Evolutionary conservation across 2,329 filamentous ascomycete species (phyloP).

Genomic region (Trichoderma sp.): DNA sequence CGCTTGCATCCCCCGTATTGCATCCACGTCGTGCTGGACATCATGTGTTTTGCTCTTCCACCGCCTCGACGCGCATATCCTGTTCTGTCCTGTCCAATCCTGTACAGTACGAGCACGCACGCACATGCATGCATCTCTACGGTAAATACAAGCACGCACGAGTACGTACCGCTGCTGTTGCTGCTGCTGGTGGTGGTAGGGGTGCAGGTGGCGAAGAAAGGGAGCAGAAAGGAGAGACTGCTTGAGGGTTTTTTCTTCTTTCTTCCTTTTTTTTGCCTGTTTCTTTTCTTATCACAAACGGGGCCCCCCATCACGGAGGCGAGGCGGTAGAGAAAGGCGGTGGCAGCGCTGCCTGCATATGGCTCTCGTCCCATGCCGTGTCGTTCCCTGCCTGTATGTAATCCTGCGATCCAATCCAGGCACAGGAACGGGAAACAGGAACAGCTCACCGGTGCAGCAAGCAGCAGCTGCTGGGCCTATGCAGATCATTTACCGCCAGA

Average conservation of each 20-base stretch:
- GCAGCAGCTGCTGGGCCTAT: not conserved
- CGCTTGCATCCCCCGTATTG: not conserved
- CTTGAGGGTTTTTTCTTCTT: not conserved
- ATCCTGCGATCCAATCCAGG: not conserved
- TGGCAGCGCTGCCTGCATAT: conserved; percentile 1
- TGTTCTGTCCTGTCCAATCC: not conserved
- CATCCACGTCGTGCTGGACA: not conserved
- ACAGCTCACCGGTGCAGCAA: not conserved
- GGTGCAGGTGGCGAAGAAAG: not conserved
- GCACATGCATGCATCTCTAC: not conserved
- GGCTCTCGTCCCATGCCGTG: not conserved
- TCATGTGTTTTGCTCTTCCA: conserved; percentile 4
- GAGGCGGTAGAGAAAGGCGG: conserved; percentile 9
- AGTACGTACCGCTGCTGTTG: not conserved
- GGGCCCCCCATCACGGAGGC: not conserved
- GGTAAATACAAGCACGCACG: not conserved
- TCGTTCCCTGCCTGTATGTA: not conserved
- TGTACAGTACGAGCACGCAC: not conserved
- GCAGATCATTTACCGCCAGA: conserved; percentile 17
- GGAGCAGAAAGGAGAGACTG: not conserved
- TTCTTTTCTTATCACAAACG: not conserved
- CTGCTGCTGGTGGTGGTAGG: not conserved
- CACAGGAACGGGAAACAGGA: not conserved
- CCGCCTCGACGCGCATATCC: not conserved
- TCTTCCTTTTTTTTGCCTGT: not conserved